Evolutionary conservation across 2,329 filamentous ascomycete species (phyloP).

Genomic region (Diaporthe aspalathi): DNA sequence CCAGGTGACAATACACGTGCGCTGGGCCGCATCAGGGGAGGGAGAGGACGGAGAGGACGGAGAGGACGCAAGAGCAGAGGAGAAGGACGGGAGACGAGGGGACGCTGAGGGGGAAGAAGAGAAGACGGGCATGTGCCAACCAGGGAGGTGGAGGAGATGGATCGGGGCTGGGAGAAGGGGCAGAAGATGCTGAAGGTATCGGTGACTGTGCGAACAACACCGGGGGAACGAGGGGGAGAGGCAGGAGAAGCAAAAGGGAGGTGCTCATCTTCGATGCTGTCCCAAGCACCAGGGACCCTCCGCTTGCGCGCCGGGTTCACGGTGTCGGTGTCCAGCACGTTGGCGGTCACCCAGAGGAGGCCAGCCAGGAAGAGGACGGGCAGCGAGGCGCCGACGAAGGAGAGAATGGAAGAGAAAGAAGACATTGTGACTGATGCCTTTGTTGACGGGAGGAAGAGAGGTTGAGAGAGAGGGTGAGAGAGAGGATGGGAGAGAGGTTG

Average conservation of each 20-base stretch:
- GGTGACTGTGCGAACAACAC: not conserved
- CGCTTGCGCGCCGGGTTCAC: conserved; percentile 5
- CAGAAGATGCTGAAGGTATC: not conserved
- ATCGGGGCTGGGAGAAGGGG: conserved; percentile 1
- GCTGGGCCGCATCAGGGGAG: not conserved
- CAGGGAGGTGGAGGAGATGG: not conserved
- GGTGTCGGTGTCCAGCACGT: not conserved
- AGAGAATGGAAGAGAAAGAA: not conserved
- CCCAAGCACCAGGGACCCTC: conserved; percentile 16
- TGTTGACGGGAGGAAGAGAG: not conserved
- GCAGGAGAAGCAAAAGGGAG: not conserved
- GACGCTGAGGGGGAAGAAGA: not conserved
- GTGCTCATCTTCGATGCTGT: conserved; percentile 6
- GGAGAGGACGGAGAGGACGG: not conserved
- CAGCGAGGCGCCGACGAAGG: not conserved
- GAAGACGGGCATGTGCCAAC: not conserved
- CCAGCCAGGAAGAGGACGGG: not conserved
- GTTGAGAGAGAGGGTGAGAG: not conserved
- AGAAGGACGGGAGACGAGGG: not conserved
- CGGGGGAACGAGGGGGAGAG: not conserved
- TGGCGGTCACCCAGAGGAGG: conserved; percentile 9
- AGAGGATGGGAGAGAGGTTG: not conserved
- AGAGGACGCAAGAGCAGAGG: not conserved
- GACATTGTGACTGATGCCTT: conserved; percentile 19
- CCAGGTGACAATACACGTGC: conserved; percentile 17